Base-by-base conservation (phyloP, 1,139 yeast species). In the Lodderomyces elongisporus region DNA sequence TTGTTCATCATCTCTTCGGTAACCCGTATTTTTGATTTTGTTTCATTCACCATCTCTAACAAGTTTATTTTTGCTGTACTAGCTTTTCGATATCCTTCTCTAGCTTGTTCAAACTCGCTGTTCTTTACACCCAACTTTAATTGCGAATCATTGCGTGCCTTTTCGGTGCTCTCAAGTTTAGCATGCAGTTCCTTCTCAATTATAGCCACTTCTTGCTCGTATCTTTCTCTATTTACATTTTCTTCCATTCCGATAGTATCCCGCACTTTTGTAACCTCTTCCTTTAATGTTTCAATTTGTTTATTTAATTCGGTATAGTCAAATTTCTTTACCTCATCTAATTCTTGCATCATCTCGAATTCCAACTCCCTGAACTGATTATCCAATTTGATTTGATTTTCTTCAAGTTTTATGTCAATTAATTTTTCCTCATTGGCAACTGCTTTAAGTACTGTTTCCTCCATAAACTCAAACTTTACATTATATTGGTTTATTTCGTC, bases 301-400 rank as follows among this genome's bases (percentile, higher is more conserved):
- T 41, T 34, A 8, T 44, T 14, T 3, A 48, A 34, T 17, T 48
- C 53, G 13, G 49, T 48, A 34, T 61, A 65, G 25, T 54, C 52
- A 39, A 48, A 62, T 2, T 42, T 38, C 30, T 44, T 42, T 2
- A 63, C 66, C 1, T 42, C 40, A 17, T 51, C 46, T 7, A 65
- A 40, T 37, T 66, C 66, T 30, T 56, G 47, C 23, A 52, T 46
- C 35, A 66, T 44, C 33, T 61, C 58, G 38, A 54, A 59, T 31
- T 55, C 56, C 23, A 60, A 40, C 27, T 62, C 65, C 17, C 58
- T 57, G 39, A 48, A 57, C 31, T 62, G 58, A 17, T 48, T 46
- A 10, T 48, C 44, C 13, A 60, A 46, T 25, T 54, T 48, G 15
- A 51, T 50, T n/a, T 46, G 31, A 25, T 47, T 41, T 28, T 56